Base-by-base conservation (phyloP, 2,329 filamentous ascomycete genomes). In the Sclerotinia minor region DNA sequence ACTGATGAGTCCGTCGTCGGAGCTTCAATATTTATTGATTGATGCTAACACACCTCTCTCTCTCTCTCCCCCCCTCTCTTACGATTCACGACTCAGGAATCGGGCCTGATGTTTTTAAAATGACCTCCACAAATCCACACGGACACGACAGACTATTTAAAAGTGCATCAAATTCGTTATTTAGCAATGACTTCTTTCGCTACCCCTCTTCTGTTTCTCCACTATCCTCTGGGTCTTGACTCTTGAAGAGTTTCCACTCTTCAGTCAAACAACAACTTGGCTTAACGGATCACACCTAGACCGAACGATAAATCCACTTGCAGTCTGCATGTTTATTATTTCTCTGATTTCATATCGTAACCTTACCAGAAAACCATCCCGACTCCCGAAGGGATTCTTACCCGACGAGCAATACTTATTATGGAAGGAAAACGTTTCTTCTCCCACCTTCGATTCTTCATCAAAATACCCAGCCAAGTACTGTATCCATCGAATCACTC, bases 61-160 rank as follows among this genome's bases (percentile, higher is more conserved):
- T 17, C 41, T 19, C 26, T 47, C 41, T 17, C 47, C n/a, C n/a
- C n/a, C n/a, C n/a, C n/a, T n/a, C n/a, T n/a, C n/a, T n/a, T n/a
- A n/a, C 19, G 1, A 60, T 47, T 47, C 6, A n/a, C 44, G 32
- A 32, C 53, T 65, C 53, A 53, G 64, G 11, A 44, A 29, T 65
- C 53, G 64, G 64, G 11, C 29, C 53, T 59, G 41, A 38, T 58
- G 11, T 41, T 53, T 52, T 5, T 64, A 41, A 65, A 65, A 65
- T 65, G 64, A 58, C 53, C 44, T 65, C 52, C 41, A 58, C 52
- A 58, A 55, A 57, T 29, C 29, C 50, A 54, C 44, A 35, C 41
- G 24, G 32, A 32, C 59, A 32, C 8, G 26, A 61, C 29, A 61
- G 38, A 59, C 24, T 29, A 59, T 59, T 59, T 8, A 41, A 44